These are phyloP conservation scores for Schizosaccharomyces octosporus DNA, from an alignment of 805 yeast genomes.

Conservation along the genomic window DNA sequence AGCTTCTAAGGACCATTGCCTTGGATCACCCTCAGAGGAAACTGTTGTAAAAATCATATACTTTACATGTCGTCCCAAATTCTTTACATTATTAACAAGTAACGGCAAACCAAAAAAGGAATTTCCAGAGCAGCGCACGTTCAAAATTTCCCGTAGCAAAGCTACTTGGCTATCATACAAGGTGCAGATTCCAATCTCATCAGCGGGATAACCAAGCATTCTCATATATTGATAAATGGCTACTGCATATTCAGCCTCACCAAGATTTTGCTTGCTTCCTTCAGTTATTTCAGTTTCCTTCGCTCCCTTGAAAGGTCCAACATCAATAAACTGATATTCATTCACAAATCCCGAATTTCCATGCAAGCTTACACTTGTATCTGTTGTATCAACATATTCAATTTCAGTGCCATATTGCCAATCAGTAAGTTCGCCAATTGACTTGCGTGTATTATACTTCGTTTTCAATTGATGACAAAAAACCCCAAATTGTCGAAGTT, in stretches of 20 bases:
- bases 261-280: conserved; percentile 17
- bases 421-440: too few species aligned
- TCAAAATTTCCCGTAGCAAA: conserved; percentile 20
- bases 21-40: conserved; percentile 13
- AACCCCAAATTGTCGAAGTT: too few species aligned
- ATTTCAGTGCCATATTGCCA: background rate
- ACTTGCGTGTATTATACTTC: too few species aligned
- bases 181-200: conserved; percentile 20
- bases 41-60: conserved; percentile 8
- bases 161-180: conserved; percentile 19
- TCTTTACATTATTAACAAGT: conserved; percentile 12
- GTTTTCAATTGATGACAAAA: too few species aligned
- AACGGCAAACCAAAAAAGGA: conserved; percentile 13
- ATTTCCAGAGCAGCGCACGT: conserved; percentile 11
- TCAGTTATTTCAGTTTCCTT: conserved; percentile 14
- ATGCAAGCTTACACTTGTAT: background rate
- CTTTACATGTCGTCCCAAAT: conserved; percentile 2
- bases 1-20: conserved; percentile 9
- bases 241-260: conserved; percentile 26
- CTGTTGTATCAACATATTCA: background rate
- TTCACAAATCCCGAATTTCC: conserved; percentile 19
- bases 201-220: conserved; percentile 19
- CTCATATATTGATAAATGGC: conserved; percentile 24
- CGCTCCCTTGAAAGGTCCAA: conserved; percentile 12
- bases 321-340: conserved; percentile 14